These are phyloP conservation scores for Trypanosoma grayi DNA, from an alignment of 208 protist genomes.

Conservation along the genomic window DNA sequence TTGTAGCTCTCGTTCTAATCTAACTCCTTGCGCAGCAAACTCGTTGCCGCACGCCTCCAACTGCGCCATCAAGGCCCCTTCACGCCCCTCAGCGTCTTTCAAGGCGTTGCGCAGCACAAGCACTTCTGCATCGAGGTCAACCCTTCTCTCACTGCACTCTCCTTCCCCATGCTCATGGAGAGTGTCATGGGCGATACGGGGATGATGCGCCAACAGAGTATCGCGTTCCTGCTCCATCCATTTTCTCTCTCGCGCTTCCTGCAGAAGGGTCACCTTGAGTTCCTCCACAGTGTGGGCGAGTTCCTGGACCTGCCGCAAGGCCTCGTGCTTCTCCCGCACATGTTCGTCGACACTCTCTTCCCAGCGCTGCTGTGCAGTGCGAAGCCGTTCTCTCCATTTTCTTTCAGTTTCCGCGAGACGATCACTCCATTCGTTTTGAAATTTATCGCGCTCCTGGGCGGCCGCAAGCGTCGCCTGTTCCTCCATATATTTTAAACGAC, in stretches of 20 bases:
- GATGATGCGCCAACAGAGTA: background rate
- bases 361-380: constrained; percentile 38
- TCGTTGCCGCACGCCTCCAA: constrained; percentile 56
- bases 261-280: constrained; percentile 38
- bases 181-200: background rate
- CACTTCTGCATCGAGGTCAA: constrained; percentile 7
- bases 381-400: constrained; percentile 53
- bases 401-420: constrained; percentile 43
- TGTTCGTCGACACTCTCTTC: constrained; percentile 34
- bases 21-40: constrained; percentile 26
- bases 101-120: constrained; percentile 6
- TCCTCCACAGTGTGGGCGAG: constrained; percentile 39
- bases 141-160: background rate
- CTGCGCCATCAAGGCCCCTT: constrained; percentile 41
- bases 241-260: constrained; percentile 21
- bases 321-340: constrained; percentile 28
- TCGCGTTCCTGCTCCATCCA: constrained; percentile 30
- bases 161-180: background rate
- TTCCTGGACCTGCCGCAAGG: constrained; percentile 42
- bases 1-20: constrained; percentile 29
- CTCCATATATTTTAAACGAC: constrained; percentile 26
- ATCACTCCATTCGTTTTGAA: constrained; percentile 36
- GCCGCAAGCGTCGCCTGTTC: background rate
- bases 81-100: constrained; percentile 25
- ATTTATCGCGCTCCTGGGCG: background rate